phyloP scores from a whole-genome alignment of 208 protist species.

The Wallacemonas sp. region DNA sequence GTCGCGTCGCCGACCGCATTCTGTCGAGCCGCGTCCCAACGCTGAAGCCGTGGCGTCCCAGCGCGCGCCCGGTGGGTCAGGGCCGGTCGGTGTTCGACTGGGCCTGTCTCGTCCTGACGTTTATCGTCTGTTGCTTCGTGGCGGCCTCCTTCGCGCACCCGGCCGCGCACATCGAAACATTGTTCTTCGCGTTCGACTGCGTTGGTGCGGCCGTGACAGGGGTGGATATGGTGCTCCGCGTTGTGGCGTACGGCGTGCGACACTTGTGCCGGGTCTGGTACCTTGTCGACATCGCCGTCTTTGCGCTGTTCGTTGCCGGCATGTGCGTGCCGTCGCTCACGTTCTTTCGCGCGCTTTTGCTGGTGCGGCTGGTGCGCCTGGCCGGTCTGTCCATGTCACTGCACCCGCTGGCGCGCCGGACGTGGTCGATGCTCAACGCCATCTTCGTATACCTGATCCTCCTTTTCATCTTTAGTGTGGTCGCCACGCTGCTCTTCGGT shows the following conservation, averaged over 20 bases:
- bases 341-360: constrained; percentile 35
- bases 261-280: constrained; percentile 25
- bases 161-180: constrained; percentile 19
- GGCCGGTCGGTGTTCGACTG: not conserved
- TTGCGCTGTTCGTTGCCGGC: constrained; percentile 31
- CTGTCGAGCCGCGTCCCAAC: constrained; percentile 15
- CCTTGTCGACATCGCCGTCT: constrained; percentile 34
- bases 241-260: constrained; percentile 39
- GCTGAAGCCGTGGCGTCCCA: not conserved
- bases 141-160: constrained; percentile 23
- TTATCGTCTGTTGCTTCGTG: constrained; percentile 40
- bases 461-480: constrained; percentile 52
- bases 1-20: constrained; percentile 21
- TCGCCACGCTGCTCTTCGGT: constrained; percentile 53
- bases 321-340: constrained; percentile 21
- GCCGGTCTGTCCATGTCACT: constrained; percentile 29
- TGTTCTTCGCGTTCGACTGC: constrained; percentile 36
- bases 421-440: constrained; percentile 25
- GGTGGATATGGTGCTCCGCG: constrained; percentile 32
- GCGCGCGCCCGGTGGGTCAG: not conserved
- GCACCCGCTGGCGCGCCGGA: constrained; percentile 19
- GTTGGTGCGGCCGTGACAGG: constrained; percentile 29
- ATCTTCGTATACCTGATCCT: constrained; percentile 29
- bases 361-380: constrained; percentile 40
- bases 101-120: not conserved